Conservation (phyloP, 2,329 filamentous ascomycete genomes). For the Scedosporium dehoogii region DNA sequence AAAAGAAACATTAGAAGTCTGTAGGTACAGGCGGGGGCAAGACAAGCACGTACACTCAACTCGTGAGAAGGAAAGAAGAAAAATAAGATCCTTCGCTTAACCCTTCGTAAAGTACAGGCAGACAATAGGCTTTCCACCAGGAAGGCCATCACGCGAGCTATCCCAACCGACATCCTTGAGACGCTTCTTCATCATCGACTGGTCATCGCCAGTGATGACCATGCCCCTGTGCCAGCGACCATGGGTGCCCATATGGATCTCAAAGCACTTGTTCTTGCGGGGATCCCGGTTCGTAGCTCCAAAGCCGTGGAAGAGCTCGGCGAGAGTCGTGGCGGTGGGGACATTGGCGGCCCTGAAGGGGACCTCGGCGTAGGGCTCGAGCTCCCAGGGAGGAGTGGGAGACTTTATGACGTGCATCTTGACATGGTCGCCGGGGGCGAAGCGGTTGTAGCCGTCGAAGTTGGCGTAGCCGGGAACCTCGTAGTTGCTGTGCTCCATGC, state of each 20-base stretch:
- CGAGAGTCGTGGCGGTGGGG: constrained; percentile 41
- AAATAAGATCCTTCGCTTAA: constrained; percentile 15
- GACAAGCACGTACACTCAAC: background rate
- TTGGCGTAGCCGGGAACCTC: background rate
- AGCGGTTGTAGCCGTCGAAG: constrained; percentile 45
- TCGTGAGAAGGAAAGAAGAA: background rate
- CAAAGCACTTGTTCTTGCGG: constrained; percentile 47
- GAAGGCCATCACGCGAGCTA: constrained; percentile 32
- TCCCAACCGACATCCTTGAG: constrained; percentile 53
- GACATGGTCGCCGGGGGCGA: constrained; percentile 47
- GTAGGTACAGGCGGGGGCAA: too few relatives aligned
- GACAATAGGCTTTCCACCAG: constrained; percentile 42
- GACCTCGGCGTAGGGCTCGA: constrained; percentile 29
- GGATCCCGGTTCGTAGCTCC: constrained; percentile 41
- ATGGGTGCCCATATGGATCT: constrained; percentile 43
- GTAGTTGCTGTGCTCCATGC: background rate
- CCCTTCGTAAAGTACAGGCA: constrained; percentile 50
- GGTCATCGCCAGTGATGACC: constrained; percentile 38
- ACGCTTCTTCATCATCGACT: constrained; percentile 35
- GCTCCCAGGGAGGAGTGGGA: constrained; percentile 37
- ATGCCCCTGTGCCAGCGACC: constrained; percentile 51
- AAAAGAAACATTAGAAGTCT: too few relatives aligned
- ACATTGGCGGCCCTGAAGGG: constrained; percentile 41
- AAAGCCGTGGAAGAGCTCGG: constrained; percentile 47
- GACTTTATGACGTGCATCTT: constrained; percentile 50